Evolutionary conservation across 176 grass and related monocot species (phyloP), one percentile per base, ranked within the genome.

Genomic region (Ensete ventricosum): DNA sequence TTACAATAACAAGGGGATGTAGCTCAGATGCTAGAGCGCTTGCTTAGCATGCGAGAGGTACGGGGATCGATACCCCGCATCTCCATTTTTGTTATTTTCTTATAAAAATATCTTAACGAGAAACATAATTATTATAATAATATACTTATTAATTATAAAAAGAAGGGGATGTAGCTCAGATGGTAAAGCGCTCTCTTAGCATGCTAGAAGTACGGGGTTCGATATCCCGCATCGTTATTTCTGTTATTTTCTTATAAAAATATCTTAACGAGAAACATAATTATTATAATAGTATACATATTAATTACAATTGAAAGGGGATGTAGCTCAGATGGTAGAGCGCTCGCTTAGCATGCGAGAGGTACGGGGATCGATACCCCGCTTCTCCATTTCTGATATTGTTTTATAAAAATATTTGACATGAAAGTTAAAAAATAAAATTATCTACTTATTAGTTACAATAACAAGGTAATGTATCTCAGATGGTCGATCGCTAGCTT

Each of bases 301-400:
- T n/a, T n/a, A n/a, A n/a, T n/a, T n/a, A n/a, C n/a, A n/a, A n/a
- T n/a, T n/a, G n/a, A n/a, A n/a, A n/a, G 90, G 88, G 88, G 84
- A 91, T 97, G 90, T 93, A 97, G 94, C 90, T 97, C 88, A 93
- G 88, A 97, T 93, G 90, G 90, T 93, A 91, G 90, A 90, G 90
- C 88, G 82, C 85, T 91, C 90, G 90, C 90, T 97, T 93, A 91
- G 88, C 90, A 97, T 97, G 93, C 85, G 88, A 93, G 90, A 97
- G 90, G 88, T 76, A 93, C 85, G 49, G 49, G 69, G 49, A 72
- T 72, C 49, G 49, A 72, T 72, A 72, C 69, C 69, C 69, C 50
- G 69, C 69, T 53, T 72, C 69, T 72, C 69, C 70, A 72, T 34
- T 34, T 25, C 0, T 23, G 22, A 23, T 23, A 23, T 23, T 23